Evolutionary conservation across 1,139 yeast genomes (phyloP).

Genomic region (Meyerozyma athensensis): DNA sequence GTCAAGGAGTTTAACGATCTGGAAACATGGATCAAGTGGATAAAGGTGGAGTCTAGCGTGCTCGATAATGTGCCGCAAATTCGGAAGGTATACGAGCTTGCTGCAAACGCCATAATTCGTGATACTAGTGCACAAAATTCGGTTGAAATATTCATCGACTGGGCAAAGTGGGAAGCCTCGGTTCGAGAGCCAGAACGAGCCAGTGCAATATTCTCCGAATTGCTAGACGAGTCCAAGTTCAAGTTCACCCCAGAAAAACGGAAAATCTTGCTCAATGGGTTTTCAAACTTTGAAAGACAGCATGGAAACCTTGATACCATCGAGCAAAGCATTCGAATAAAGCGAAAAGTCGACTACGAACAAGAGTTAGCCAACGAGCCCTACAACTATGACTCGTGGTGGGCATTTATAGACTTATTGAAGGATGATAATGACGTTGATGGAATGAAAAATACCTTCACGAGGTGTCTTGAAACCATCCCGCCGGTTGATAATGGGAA

Average conservation of each 20-base stretch:
- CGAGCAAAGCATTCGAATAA: conserved; percentile 46
- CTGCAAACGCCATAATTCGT: conserved; percentile 49
- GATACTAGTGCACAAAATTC: conserved; percentile 15
- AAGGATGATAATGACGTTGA: conserved; percentile 22
- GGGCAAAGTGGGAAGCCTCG: conserved; percentile 73
- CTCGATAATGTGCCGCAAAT: conserved; percentile 17
- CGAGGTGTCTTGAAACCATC: conserved; percentile 35
- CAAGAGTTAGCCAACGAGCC: conserved; percentile 43
- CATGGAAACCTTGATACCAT: conserved; percentile 55
- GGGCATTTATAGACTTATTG: conserved; percentile 57
- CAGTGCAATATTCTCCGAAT: conserved; percentile 52
- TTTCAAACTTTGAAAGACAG: conserved; percentile 60
- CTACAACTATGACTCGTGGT: conserved; percentile 74
- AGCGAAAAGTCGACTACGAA: conserved; percentile 56
- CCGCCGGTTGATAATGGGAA: conserved; percentile 29
- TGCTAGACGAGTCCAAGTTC: conserved; percentile 29
- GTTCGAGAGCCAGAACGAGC: conserved; percentile 64
- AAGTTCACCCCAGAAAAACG: conserved; percentile 40
- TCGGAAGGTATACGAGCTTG: conserved; percentile 63
- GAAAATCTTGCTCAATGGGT: conserved; percentile 38
- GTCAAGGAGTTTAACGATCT: conserved; percentile 49
- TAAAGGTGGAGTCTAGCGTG: conserved; percentile 26
- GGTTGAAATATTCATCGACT: conserved; percentile 32
- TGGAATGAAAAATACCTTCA: conserved; percentile 25
- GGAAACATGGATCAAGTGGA: conserved; percentile 58